A percentile compares a stretch with the other conserved stretches of the same genome.
Conservation (phyloP, 441 rosid genomes). For the Gossypium davidsonii region DNA sequence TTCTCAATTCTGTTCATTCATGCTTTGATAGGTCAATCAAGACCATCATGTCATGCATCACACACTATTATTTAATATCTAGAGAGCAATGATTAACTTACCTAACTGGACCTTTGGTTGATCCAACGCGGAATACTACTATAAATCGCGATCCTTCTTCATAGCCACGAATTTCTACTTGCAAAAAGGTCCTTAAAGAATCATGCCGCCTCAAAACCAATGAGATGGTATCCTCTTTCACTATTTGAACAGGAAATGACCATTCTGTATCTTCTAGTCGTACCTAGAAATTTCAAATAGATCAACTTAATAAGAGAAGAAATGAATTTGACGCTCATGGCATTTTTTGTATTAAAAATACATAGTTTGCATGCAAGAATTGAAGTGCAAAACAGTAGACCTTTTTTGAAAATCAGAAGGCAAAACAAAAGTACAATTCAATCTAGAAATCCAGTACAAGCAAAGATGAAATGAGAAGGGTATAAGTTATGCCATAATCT, state of each 20-base stretch:
- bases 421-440: neutral
- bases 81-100: slow-evolving; percentile 19
- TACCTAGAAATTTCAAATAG: slow-evolving; percentile 42
- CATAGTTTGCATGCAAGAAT: too few relatives aligned
- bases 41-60: neutral
- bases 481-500: neutral
- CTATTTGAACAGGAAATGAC: slow-evolving; percentile 86
- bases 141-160: slow-evolving; percentile 99
- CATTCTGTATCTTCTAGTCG: slow-evolving; percentile 76
- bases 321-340: neutral
- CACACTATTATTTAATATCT: neutral
- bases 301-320: slow-evolving; percentile 2
- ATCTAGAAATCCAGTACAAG: neutral
- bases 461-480: neutral
- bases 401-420: neutral
- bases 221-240: slow-evolving; percentile 79
- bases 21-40: slow-evolving; percentile 19
- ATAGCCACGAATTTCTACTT: slow-evolving; percentile 89
- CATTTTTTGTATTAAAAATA: neutral
- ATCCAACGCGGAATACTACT: slow-evolving; percentile 88
- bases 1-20: slow-evolving; percentile 73
- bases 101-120: slow-evolving; percentile 88
- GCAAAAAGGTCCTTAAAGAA: slow-evolving; percentile 51
- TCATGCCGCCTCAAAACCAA: slow-evolving; percentile 61
- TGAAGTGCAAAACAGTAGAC: neutral